Evolutionary conservation across 2,329 filamentous ascomycete species (phyloP).

Genomic region (Microsporum ferrugineum): DNA sequence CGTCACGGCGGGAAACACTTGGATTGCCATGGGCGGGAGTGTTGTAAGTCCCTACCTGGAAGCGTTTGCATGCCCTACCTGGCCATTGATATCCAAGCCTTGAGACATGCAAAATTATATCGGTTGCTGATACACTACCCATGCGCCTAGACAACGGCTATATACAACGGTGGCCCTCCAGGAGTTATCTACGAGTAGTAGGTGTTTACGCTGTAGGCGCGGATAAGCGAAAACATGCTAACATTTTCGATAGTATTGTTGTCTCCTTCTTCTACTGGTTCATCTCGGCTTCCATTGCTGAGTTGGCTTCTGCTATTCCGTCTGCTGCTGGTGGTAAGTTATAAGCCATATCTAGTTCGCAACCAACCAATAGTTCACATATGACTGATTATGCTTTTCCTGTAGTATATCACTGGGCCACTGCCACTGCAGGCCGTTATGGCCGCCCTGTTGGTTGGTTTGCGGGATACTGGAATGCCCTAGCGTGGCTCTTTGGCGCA

Average conservation of each 20-base stretch:
- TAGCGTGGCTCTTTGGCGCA: slow-evolving; percentile 50
- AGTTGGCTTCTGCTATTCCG: slow-evolving; percentile 51
- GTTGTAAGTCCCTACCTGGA: slow-evolving; percentile 38
- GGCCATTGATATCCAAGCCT: slow-evolving; percentile 1
- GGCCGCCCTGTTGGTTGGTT: slow-evolving; percentile 42
- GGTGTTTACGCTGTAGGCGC: slow-evolving; percentile 5
- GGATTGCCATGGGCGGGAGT: slow-evolving; percentile 52
- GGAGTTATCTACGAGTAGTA: slow-evolving; percentile 53
- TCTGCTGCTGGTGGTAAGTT: slow-evolving; percentile 42
- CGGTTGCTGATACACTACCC: slow-evolving; percentile 6
- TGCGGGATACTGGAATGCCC: slow-evolving; percentile 36
- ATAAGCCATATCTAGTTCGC: neutral
- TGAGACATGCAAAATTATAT: neutral
- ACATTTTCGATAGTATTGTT: slow-evolving; percentile 23
- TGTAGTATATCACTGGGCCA: slow-evolving; percentile 50
- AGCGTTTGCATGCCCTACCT: neutral
- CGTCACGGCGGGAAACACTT: slow-evolving; percentile 54
- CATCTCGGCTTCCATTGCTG: slow-evolving; percentile 48
- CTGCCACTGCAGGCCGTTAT: slow-evolving; percentile 46
- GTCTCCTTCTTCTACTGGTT: slow-evolving; percentile 46
- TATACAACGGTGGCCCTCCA: slow-evolving; percentile 51
- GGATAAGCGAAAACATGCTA: slow-evolving; percentile 12
- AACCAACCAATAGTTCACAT: neutral
- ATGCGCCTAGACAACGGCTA: slow-evolving; percentile 35
- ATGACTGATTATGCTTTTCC: neutral